Base-by-base conservation (phyloP, 768 basidiomycete species). In the Pulveroboletus frians region DNA sequence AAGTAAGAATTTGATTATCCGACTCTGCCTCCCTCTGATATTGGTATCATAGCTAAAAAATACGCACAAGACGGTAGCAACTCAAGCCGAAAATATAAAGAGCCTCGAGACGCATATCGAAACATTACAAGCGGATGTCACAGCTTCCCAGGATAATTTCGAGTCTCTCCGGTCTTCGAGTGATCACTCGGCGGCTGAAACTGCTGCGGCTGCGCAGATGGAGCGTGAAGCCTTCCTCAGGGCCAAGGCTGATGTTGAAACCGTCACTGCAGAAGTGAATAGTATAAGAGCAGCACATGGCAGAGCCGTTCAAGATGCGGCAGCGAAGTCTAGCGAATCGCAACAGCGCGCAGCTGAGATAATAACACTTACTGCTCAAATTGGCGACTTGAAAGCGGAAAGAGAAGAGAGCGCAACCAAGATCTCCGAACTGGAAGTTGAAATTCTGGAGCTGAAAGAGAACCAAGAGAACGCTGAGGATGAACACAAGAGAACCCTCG, bases 401-500 rank as follows among this genome's bases (percentile, higher is more conserved):
- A 84, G 80, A 59, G 86, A 85, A 58, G 88, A 89, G 50, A 81
- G 71, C 36, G 77, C 82, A 9, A 73, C 70, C 60, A 88, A 83
- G 66, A 71, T 91, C 4, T 88, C 86, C 0, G 89, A 92, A 58
- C 72, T 90, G 21, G 90, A 92, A 69, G 70, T 92, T 43, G 88
- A 92, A 62, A 76, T 90, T 36, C 66, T 91, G 49, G 89, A 92
- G 68, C 60, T 84, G 51, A 87, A 76, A 64, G 89, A 92, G 62
- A 72, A 72, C 36, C 78, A 80, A 52, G 89, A 91, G 56, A 66
- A 66, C 17, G 70, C 75, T 6, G 82, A 85, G 57, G 88, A 88
- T 47, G 76, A 76, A 27, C 78, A 75, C 43, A 71, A 69, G 39
- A 69, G 71, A 51, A 64, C 75, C 10, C 59, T 76, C 34, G 64